phyloP scores from a whole-genome alignment of 148 eudicot species.

The Euryodendron excelsum region DNA sequence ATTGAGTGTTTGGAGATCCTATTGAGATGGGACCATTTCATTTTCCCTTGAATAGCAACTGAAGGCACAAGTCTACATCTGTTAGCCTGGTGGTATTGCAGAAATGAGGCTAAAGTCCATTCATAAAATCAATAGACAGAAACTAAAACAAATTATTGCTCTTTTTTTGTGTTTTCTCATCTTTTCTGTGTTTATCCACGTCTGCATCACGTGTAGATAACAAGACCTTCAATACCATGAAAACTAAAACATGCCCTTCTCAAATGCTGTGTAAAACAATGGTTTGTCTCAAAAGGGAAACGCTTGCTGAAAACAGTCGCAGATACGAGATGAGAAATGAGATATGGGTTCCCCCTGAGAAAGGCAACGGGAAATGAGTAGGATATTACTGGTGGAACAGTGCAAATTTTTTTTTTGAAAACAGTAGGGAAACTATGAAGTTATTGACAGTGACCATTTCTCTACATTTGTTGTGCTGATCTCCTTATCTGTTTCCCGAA shows the following conservation, averaged over 20 bases:
- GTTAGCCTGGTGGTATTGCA: background rate
- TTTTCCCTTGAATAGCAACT: constrained; percentile 1
- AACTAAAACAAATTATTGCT: too few species aligned
- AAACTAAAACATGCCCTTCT: background rate
- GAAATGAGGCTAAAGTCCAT: background rate
- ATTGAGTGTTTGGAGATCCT: constrained; percentile 5
- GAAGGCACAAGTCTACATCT: background rate
- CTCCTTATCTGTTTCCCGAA: constrained; percentile 8
- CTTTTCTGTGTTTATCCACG: too few species aligned
- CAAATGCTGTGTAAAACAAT: background rate
- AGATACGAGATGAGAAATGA: background rate
- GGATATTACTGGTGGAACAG: too few species aligned
- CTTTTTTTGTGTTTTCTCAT: too few species aligned
- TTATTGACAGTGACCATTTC: background rate
- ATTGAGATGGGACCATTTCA: background rate
- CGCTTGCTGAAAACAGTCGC: background rate
- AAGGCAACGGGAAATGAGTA: background rate
- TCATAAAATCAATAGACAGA: background rate
- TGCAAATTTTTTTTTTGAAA: background rate
- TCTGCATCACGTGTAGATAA: background rate
- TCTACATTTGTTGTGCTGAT: constrained; percentile 12
- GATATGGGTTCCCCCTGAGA: background rate
- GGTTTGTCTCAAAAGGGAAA: background rate
- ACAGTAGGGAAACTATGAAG: background rate
- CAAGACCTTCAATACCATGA: background rate